Evolutionary conservation across 345 rosid species (phyloP), one percentile per base, ranked within the genome.

Genomic region (Rhodomyrtus tomentosa): DNA sequence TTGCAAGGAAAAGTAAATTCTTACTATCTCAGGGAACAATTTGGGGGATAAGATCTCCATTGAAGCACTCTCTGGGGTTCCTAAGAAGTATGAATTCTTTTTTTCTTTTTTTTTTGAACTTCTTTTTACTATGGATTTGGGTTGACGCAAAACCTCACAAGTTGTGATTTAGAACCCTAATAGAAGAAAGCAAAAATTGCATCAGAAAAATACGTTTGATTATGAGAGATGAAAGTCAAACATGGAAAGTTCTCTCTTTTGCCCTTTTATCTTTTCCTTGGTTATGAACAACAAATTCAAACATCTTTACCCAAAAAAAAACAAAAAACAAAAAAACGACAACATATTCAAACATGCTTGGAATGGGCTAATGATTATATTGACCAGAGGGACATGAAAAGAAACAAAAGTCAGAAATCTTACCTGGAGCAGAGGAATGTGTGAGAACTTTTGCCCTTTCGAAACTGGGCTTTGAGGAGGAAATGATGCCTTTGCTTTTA

Each of bases 21-120:
- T 84, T 88, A 89, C 90, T 86, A 72, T 50, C 81, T 88, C 91
- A 50, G 91, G 83, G 55, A 89, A 73, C 90, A 90, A 87, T 87
- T 84, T 88, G 50, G 84, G 74, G 7, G 89, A 83, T 38, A 89
- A 25, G 29, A 87, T 84, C 68, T 89, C 89, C 89, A 91, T 89
- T n/a, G 73, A 8, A 55, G 59, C 25, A 36, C 58, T 49, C 53
- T 68, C 42, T 68, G 45, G 42, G 45, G 42, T 68, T 36, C 22
- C 10, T 32, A 68, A 68, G 76, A 32, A 1, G 45, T 36, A 18
- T 0, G 76, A 32, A 6, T 29, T 3, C 29, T 15, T 18, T 59
- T 59, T 32, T 36, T 21, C 10, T 59, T 59, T 21, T 29, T 27
- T 59, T 27, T 59, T 20, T 62, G 1, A 14, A 8, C 49, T 45